phyloP scores from a whole-genome alignment of 257 asterid species.

The Ajuga chamaepitys region DNA sequence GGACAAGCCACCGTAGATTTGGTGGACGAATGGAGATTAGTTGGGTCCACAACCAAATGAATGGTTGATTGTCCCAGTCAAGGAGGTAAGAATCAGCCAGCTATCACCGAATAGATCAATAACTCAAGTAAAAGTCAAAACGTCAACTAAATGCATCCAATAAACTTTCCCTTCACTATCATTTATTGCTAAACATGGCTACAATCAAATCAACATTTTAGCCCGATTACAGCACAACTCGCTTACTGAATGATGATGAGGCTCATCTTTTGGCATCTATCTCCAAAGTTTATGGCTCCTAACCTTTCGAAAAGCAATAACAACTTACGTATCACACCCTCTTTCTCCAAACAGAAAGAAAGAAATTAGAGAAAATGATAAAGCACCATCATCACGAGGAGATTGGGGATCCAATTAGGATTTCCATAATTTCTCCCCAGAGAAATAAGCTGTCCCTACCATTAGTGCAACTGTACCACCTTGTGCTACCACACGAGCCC shows the following conservation, averaged over 20 bases:
- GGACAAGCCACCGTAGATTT: too few species aligned
- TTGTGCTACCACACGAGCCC: conserved; percentile 98
- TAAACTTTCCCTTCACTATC: neutral
- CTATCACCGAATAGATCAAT: too few species aligned
- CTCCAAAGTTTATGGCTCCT: neutral
- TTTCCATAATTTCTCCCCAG: conserved; percentile 50
- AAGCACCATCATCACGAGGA: neutral
- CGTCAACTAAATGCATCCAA: neutral
- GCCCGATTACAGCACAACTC: neutral
- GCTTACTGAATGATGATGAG: neutral
- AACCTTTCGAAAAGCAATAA: neutral
- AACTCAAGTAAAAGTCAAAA: too few species aligned
- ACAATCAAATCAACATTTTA: neutral
- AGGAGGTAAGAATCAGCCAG: too few species aligned
- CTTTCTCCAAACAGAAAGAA: neutral
- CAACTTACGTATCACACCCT: neutral
- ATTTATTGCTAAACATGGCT: neutral
- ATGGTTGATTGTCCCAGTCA: too few species aligned
- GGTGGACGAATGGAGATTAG: too few species aligned
- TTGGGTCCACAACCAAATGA: too few species aligned
- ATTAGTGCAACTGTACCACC: conserved; percentile 93
- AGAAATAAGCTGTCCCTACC: conserved; percentile 94
- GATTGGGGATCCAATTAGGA: neutral
- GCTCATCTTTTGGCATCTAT: neutral
- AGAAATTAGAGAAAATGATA: neutral